Evolutionary conservation across 1,284 basidiomycete species (phyloP).

Genomic region (Pholiota adiposa): DNA sequence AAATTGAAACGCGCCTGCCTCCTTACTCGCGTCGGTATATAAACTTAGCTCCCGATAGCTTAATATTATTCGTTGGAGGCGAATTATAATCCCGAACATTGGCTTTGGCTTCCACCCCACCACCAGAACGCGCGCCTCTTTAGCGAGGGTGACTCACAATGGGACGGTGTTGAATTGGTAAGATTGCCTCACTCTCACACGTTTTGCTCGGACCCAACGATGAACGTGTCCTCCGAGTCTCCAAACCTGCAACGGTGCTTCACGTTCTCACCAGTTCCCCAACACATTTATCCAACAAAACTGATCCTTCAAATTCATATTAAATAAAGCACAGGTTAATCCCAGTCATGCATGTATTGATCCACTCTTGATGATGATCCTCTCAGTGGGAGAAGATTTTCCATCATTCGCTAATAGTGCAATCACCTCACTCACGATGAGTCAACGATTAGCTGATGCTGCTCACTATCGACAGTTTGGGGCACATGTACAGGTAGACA

Average conservation of each 20-base stretch:
- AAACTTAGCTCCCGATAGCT: neutral
- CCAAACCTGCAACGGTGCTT: neutral
- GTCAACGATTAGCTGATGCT: neutral
- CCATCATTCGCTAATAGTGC: neutral
- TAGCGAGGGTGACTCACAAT: constrained; percentile 4
- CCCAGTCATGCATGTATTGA: neutral
- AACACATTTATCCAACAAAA: too few species aligned
- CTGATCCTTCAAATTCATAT: too few species aligned
- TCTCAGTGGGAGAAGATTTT: neutral
- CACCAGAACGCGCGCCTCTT: neutral
- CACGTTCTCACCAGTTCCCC: neutral
- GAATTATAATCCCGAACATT: neutral
- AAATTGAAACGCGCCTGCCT: neutral
- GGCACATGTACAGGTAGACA: neutral
- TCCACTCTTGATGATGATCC: neutral
- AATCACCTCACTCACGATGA: neutral
- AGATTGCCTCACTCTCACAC: neutral
- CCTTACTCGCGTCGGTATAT: neutral
- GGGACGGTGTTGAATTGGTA: neutral
- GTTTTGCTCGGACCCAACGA: neutral
- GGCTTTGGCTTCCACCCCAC: neutral
- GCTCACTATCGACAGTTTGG: neutral
- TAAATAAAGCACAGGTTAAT: neutral
- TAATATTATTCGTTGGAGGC: constrained; percentile 3
- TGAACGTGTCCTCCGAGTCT: neutral